These are phyloP conservation scores for Echites panduratus DNA, from an alignment of 257 asterid species.

Conservation along the genomic window DNA sequence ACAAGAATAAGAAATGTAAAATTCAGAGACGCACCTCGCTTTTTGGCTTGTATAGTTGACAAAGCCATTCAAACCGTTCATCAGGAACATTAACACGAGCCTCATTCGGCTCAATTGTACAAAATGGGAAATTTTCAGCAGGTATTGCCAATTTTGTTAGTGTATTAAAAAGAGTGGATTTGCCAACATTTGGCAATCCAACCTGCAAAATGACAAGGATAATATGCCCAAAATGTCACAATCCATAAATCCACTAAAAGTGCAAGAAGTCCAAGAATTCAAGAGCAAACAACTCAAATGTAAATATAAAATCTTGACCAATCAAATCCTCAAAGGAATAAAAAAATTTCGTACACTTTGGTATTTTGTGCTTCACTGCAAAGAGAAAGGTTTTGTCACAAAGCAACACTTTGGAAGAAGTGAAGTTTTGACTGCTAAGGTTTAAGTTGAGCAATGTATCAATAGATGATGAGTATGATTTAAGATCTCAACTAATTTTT, in stretches of 20 bases:
- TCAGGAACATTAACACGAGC: slow-evolving; percentile 92
- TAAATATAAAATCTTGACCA: background rate
- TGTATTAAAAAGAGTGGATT: slow-evolving; percentile 94
- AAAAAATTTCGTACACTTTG: background rate
- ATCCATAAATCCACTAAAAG: background rate
- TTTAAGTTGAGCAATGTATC: background rate
- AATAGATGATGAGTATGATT: background rate
- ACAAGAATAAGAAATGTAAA: slow-evolving; percentile 2
- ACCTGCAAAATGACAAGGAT: slow-evolving; percentile 52
- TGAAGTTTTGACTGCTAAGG: background rate
- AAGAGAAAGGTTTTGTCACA: background rate
- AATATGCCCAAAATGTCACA: background rate
- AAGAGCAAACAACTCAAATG: background rate
- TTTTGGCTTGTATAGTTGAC: slow-evolving; percentile 84
- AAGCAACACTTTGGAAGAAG: background rate
- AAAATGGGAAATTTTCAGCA: slow-evolving; percentile 95
- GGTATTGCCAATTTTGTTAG: slow-evolving; percentile 95
- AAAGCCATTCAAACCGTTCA: slow-evolving; percentile 95
- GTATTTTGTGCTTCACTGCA: background rate
- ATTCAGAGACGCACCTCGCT: slow-evolving; percentile 59
- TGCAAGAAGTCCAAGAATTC: background rate
- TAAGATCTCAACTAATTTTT: background rate
- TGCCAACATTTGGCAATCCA: slow-evolving; percentile 97
- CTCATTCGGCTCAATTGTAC: slow-evolving; percentile 98
- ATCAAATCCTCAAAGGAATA: background rate